Evolutionary conservation across 305 asterid species (phyloP).

Genomic region (Fraxinus xanthoxyloides): DNA sequence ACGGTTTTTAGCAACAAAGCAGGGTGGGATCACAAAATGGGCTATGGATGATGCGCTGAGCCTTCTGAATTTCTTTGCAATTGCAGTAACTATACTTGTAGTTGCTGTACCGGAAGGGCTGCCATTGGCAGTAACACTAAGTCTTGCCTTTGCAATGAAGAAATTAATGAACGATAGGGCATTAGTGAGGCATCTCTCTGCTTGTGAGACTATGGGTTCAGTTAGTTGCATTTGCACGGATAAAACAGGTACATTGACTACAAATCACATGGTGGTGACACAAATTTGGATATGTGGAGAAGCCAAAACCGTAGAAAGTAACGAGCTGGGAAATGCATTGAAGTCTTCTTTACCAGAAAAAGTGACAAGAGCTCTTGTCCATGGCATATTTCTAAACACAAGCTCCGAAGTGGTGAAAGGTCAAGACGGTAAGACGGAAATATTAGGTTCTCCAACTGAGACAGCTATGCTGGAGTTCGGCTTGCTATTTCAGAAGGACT

Average conservation of each 20-base stretch:
- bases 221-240: constrained; percentile 79
- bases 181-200: constrained; percentile 66
- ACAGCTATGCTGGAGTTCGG: constrained; percentile 70
- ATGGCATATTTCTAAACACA: constrained; percentile 62
- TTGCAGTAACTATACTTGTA: constrained; percentile 78
- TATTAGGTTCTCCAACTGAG: constrained; percentile 83
- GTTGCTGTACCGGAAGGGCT: constrained; percentile 93
- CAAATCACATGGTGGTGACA: constrained; percentile 76
- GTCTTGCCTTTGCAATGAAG: constrained; percentile 90
- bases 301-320: constrained; percentile 36
- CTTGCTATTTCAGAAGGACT: constrained; percentile 39
- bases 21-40: constrained; percentile 49
- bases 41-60: constrained; percentile 41
- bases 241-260: constrained; percentile 81
- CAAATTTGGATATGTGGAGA: constrained; percentile 66
- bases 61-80: constrained; percentile 65
- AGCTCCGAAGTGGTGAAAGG: constrained; percentile 61
- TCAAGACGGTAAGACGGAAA: constrained; percentile 50
- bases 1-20: constrained; percentile 45
- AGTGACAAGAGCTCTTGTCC: constrained; percentile 33
- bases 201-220: constrained; percentile 93
- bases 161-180: constrained; percentile 73
- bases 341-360: constrained; percentile 37
- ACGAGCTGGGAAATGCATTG: constrained; percentile 26
- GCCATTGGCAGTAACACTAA: constrained; percentile 78